Evolutionary conservation across 495 filamentous ascomycete species (phyloP).

Genomic region (Penicillium fimorum): DNA sequence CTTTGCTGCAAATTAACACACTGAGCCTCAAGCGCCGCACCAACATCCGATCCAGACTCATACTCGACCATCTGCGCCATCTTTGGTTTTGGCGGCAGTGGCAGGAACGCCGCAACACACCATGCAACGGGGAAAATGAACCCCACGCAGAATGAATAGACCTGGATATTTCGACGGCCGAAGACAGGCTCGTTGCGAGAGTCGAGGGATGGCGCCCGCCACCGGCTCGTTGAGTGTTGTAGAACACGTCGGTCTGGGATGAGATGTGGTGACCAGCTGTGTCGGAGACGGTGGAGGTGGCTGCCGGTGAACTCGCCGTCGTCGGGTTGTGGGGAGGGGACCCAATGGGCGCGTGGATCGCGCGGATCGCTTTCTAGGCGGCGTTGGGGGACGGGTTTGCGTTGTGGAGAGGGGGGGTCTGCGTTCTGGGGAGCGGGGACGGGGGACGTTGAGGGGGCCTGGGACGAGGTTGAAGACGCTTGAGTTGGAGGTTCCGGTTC

Average conservation of each 20-base stretch:
- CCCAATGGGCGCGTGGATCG: slow-evolving; percentile 50
- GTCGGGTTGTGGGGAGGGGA: slow-evolving; percentile 26
- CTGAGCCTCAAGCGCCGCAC: slow-evolving; percentile 46
- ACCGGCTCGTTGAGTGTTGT: slow-evolving; percentile 40
- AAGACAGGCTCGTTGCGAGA: slow-evolving; percentile 56
- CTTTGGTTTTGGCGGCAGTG: slow-evolving; percentile 61
- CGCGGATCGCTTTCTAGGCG: slow-evolving; percentile 36
- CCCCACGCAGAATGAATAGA: slow-evolving; percentile 82
- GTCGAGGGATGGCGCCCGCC: slow-evolving; percentile 69
- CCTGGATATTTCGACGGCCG: slow-evolving; percentile 73
- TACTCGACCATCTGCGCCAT: slow-evolving; percentile 24
- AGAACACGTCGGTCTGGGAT: slow-evolving; percentile 56
- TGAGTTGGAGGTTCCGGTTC: slow-evolving; percentile 28
- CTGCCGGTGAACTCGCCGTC: slow-evolving; percentile 19
- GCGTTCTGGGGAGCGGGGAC: slow-evolving; percentile 15
- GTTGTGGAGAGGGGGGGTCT: slow-evolving; percentile 7
- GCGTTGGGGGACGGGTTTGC: slow-evolving; percentile 14
- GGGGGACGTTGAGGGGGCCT: slow-evolving; percentile 27
- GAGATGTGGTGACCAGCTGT: slow-evolving; percentile 74
- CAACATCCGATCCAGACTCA: slow-evolving; percentile 36
- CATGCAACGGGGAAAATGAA: slow-evolving; percentile 87
- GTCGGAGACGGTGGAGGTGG: slow-evolving; percentile 35
- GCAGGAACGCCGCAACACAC: slow-evolving; percentile 82
- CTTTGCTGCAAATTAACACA: slow-evolving; percentile 53
- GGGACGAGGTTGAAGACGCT: slow-evolving; percentile 34